Percentiles rank a stretch among this genome's conserved stretches.
These are phyloP conservation scores for Capronia epimyces DNA, from an alignment of 2,329 filamentous ascomycete genomes.

Conservation along the genomic window DNA sequence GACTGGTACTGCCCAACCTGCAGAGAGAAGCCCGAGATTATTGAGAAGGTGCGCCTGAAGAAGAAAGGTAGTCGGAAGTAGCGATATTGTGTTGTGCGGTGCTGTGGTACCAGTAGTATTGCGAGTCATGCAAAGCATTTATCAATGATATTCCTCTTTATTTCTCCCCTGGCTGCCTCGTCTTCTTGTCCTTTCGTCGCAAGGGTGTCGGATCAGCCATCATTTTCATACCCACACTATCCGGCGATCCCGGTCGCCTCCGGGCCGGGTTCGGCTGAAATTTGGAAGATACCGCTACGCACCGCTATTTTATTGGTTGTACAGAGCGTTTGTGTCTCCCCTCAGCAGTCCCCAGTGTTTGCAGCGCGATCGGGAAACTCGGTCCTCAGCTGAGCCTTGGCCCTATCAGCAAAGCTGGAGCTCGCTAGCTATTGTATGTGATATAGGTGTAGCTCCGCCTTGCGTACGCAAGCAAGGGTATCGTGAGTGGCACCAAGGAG, in stretches of 20 bases:
- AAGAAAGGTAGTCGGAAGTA: conserved; percentile 23
- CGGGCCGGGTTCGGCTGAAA: neutral
- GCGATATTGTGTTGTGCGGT: neutral
- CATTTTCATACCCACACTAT: neutral
- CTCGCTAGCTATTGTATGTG: neutral
- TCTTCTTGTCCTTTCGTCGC: neutral
- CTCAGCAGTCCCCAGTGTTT: neutral
- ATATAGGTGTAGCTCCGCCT: conserved; percentile 1
- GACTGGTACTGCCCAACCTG: conserved; percentile 55
- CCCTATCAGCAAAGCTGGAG: neutral
- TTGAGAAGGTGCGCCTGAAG: conserved; percentile 33
- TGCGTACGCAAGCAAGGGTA: neutral
- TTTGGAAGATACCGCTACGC: neutral
- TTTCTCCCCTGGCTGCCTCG: neutral
- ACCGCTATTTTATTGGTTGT: neutral
- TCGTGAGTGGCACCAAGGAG: neutral
- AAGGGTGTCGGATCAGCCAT: neutral
- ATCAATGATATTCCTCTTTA: neutral
- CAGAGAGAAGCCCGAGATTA: conserved; percentile 33
- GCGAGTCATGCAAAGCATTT: neutral
- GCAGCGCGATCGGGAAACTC: neutral
- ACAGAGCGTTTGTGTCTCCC: neutral
- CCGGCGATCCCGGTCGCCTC: neutral
- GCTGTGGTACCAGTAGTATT: neutral
- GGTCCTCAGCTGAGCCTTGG: neutral